phyloP scores from a whole-genome alignment of 2,329 filamentous ascomycete genomes.

The Penicillium sp. region DNA sequence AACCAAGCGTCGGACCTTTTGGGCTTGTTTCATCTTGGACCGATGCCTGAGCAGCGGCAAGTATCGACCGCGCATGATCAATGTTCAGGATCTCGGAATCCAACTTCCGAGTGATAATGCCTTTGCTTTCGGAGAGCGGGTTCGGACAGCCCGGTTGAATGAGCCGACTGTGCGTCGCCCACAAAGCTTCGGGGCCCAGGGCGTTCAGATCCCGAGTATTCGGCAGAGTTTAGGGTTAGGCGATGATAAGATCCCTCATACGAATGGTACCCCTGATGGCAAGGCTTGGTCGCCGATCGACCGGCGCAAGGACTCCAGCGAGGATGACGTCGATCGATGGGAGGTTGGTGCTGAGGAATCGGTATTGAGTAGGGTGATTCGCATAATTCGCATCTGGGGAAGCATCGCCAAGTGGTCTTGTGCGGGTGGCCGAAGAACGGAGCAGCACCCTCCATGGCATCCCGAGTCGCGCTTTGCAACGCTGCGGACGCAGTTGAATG shows the following conservation, averaged over 20 bases:
- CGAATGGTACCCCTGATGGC: conserved; percentile 33
- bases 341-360: conserved; percentile 55
- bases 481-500: conserved; percentile 47
- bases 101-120: conserved; percentile 58
- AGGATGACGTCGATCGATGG: conserved; percentile 51
- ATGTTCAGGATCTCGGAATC: conserved; percentile 51
- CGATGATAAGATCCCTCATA: conserved; percentile 38
- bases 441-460: conserved; percentile 55
- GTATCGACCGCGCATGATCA: conserved; percentile 55
- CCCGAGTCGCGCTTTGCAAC: conserved; percentile 49
- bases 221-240: conserved; percentile 40
- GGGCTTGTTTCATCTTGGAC: conserved; percentile 60
- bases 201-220: conserved; percentile 44
- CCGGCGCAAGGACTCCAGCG: conserved; percentile 38
- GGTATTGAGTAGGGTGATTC: conserved; percentile 55
- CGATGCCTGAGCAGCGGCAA: conserved; percentile 56
- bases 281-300: conserved; percentile 43
- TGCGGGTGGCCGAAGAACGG: conserved; percentile 52
- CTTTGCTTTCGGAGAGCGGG: conserved; percentile 56
- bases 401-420: conserved; percentile 57
- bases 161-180: conserved; percentile 43
- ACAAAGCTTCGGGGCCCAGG: conserved; percentile 42
- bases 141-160: conserved; percentile 51
- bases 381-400: conserved; percentile 56
- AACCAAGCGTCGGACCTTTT: conserved; percentile 56